Percentiles rank a stretch among this genome's conserved stretches.
Conservation (phyloP, 192 early-diverging fungal species). For the Martensiomyces pterosporus region DNA sequence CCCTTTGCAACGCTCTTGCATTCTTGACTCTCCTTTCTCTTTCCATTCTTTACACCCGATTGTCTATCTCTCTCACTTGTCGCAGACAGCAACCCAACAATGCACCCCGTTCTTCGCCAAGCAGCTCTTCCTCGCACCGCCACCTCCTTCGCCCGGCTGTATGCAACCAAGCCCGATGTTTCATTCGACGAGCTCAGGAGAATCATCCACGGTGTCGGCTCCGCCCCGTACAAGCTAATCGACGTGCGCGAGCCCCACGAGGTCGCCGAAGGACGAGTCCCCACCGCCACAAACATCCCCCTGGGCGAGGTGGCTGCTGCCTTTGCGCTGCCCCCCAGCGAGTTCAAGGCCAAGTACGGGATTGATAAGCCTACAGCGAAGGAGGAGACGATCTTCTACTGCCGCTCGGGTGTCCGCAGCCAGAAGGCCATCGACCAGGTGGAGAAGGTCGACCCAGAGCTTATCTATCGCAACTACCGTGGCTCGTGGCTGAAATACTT, state of each 20-base stretch:
- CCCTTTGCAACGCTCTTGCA: too few species aligned
- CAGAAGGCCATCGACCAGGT: conserved; percentile 58
- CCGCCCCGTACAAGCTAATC: conserved; percentile 50
- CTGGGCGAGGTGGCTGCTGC: conserved; percentile 55
- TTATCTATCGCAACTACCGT: conserved; percentile 44
- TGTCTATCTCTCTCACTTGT: too few species aligned
- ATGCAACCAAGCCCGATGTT: conserved; percentile 41
- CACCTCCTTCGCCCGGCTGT: conserved; percentile 13
- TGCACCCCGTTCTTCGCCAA: too few species aligned
- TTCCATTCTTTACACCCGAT: too few species aligned
- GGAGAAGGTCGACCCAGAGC: conserved; percentile 45
- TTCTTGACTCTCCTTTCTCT: too few species aligned
- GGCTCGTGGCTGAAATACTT: conserved; percentile 49
- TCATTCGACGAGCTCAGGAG: conserved; percentile 41
- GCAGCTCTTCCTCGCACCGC: conserved; percentile 1
- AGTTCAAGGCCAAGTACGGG: conserved; percentile 53
- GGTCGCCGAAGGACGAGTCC: conserved; percentile 58
- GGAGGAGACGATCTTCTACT: conserved; percentile 63
- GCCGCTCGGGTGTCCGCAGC: conserved; percentile 64
- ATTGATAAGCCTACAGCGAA: conserved; percentile 56
- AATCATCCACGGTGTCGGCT: conserved; percentile 40
- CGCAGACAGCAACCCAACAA: too few species aligned
- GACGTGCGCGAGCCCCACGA: conserved; percentile 68
- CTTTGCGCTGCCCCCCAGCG: conserved; percentile 33
- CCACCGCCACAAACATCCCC: conserved; percentile 64